A percentile compares a stretch with the other conserved stretches of the same genome.
Evolutionary conservation across 164 flowering plant genomes (phyloP).

Genomic region (Euptelea pleiosperma): DNA sequence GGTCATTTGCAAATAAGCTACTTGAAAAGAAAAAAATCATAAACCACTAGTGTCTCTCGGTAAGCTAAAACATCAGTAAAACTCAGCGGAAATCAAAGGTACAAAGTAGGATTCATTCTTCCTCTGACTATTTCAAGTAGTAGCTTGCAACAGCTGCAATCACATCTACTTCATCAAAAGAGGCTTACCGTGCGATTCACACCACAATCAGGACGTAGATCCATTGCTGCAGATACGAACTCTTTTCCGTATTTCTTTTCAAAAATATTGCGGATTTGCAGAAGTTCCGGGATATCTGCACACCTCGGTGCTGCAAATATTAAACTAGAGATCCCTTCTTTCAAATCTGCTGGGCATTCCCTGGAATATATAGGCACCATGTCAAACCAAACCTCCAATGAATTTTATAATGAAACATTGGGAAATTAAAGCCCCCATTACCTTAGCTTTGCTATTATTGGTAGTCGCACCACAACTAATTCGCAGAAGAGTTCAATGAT

Average conservation of each 20-base stretch:
- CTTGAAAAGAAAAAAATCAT: no score
- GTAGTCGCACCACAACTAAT: constrained; percentile 62
- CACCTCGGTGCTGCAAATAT: constrained; percentile 91
- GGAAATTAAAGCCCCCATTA: constrained; percentile 4
- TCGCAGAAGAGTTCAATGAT: constrained; percentile 94
- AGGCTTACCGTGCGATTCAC: constrained; percentile 72
- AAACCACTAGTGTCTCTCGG: no score
- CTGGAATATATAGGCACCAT: constrained; percentile 31
- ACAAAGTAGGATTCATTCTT: not conserved
- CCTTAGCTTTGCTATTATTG: constrained; percentile 85
- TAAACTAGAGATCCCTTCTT: constrained; percentile 88
- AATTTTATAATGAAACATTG: not conserved
- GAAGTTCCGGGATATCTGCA: constrained; percentile 85
- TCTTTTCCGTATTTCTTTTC: constrained; percentile 91
- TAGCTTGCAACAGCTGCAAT: not conserved
- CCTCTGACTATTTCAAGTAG: not conserved
- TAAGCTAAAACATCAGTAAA: no score
- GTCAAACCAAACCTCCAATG: constrained; percentile 9
- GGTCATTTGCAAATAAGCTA: not conserved
- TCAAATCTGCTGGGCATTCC: constrained; percentile 89
- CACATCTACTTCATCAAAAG: no score
- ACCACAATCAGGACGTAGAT: constrained; percentile 78
- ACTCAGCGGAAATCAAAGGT: no score
- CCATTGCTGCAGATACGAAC: constrained; percentile 87
- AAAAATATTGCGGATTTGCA: constrained; percentile 52